phyloP scores from a whole-genome alignment of 2,329 filamentous ascomycete species.

The Ploettnerulaceae sp. region DNA sequence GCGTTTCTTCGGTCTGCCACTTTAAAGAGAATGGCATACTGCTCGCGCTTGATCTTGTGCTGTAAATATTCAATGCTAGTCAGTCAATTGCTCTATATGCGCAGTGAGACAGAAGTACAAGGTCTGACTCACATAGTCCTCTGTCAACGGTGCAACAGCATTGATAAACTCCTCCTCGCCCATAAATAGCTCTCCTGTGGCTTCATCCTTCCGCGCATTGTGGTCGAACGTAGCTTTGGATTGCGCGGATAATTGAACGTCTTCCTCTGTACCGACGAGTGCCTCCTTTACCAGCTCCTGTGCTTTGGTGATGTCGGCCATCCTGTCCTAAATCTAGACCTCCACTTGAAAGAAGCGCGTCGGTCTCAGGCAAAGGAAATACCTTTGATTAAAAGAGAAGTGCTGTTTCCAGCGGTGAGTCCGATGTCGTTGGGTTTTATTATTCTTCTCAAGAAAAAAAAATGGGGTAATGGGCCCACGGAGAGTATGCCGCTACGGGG shows the following conservation, averaged over 20 bases:
- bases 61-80: constrained; percentile 38
- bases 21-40: constrained; percentile 88
- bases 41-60: constrained; percentile 97
- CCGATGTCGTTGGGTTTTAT: not conserved
- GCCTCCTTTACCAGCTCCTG: constrained; percentile 71
- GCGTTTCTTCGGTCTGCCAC: constrained; percentile 76
- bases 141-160: constrained; percentile 77
- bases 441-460: constrained; percentile 11
- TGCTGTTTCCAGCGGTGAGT: constrained; percentile 1
- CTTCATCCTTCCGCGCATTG: constrained; percentile 70
- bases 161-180: constrained; percentile 82
- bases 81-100: constrained; percentile 25
- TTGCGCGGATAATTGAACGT: constrained; percentile 64
- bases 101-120: not conserved
- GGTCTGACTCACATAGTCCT: constrained; percentile 76
- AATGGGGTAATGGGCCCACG: constrained; percentile 11
- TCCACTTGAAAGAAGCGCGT: too few relatives aligned
- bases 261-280: constrained; percentile 58
- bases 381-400: not conserved
- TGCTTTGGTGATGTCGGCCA: constrained; percentile 30
- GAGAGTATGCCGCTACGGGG: too few relatives aligned
- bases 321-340: constrained; percentile 17
- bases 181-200: constrained; percentile 74
- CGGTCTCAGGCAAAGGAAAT: not conserved
- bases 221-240: constrained; percentile 71